Percentiles rank a stretch among this genome's conserved stretches.
Evolutionary conservation across 129 eudicot genomes (phyloP).

Genomic region (Ambrosia artemisiifolia): DNA sequence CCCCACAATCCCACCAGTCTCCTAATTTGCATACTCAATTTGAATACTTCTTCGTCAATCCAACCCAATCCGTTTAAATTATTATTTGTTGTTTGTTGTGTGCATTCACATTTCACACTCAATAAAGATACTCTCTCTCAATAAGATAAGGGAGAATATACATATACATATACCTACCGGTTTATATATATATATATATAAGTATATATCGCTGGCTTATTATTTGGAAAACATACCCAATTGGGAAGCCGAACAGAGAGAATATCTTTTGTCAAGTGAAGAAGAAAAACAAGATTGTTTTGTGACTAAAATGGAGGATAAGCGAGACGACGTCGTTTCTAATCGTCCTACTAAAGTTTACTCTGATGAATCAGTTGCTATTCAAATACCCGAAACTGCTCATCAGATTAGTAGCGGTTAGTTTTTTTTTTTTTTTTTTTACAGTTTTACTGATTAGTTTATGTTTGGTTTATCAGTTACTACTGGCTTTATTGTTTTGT

Average conservation of each 20-base stretch:
- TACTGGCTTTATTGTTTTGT: neutral
- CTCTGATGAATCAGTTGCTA: conserved; percentile 29
- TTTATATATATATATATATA: conserved; percentile 1
- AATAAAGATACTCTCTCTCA: neutral
- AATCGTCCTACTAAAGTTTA: conserved; percentile 16
- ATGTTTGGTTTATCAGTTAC: too few species aligned
- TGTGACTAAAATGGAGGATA: conserved; percentile 17
- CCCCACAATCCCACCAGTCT: neutral
- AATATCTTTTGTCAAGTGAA: conserved; percentile 9
- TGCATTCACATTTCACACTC: conserved; percentile 31
- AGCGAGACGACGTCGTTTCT: conserved; percentile 24
- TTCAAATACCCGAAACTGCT: conserved; percentile 82
- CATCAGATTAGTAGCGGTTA: conserved; percentile 84
- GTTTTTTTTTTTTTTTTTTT: neutral
- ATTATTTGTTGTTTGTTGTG: neutral
- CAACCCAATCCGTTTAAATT: conserved; percentile 3
- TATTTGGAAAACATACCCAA: neutral
- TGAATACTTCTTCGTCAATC: conserved; percentile 5
- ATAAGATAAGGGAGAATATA: neutral
- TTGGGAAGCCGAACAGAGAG: conserved; percentile 18
- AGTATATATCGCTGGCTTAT: conserved; percentile 25
- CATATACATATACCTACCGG: conserved; percentile 1
- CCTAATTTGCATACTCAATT: conserved; percentile 7
- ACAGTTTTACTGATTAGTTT: too few species aligned
- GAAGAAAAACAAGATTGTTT: conserved; percentile 4